Conservation (phyloP, 2,329 filamentous ascomycete genomes). For the Rutstroemia sp. region DNA sequence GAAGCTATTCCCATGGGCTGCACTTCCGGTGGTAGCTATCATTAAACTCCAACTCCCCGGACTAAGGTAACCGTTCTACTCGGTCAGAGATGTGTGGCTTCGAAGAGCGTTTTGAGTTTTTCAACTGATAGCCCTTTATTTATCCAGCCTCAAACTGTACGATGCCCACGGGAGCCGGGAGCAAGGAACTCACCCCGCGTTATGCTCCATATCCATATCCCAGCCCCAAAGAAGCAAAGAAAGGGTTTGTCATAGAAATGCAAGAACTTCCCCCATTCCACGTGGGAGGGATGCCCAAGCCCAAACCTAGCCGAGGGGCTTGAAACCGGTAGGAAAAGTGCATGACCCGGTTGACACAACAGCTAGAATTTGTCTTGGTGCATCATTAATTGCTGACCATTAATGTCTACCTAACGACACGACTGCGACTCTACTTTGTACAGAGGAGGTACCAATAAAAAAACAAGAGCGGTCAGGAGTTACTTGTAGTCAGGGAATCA, state of each 20-base stretch:
- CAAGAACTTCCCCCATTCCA: neutral
- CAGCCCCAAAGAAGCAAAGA: too few relatives aligned
- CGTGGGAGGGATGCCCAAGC: too few relatives aligned
- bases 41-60: too few relatives aligned
- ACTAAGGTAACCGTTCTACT: too few relatives aligned
- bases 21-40: too few relatives aligned
- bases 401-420: neutral
- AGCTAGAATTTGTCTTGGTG: too few relatives aligned
- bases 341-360: neutral
- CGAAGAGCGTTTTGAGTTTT: neutral
- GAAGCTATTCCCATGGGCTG: neutral
- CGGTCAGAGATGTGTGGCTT: neutral
- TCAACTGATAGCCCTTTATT: neutral
- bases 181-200: too few relatives aligned
- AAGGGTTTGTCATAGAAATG: constrained; percentile 6
- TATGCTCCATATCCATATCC: too few relatives aligned
- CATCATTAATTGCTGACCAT: too few relatives aligned
- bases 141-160: neutral
- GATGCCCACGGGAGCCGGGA: too few relatives aligned
- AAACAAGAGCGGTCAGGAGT: neutral
- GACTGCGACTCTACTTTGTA: neutral
- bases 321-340: neutral
- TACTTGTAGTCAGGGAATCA: neutral
- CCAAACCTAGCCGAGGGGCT: neutral
- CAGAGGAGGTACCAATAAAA: neutral